Conservation (phyloP, 1,139 yeast genomes). For the Wickerhamiella infanticola region DNA sequence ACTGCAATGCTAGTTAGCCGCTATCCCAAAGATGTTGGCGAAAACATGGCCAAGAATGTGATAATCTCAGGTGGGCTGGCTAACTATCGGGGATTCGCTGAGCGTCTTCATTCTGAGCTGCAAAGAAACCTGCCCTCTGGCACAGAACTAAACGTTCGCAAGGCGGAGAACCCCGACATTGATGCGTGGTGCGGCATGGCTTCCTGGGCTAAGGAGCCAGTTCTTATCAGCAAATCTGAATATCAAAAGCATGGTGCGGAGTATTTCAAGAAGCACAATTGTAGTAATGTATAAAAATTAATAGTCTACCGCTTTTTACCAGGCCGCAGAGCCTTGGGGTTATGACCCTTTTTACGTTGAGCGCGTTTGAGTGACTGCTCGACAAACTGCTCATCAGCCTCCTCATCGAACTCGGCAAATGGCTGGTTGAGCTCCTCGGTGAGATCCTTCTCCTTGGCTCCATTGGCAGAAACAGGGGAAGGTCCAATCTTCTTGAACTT, state of each 20-base stretch:
- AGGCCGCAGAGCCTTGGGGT: constrained; percentile 33
- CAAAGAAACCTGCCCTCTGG: constrained; percentile 56
- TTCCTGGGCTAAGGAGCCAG: constrained; percentile 43
- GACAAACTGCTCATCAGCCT: constrained; percentile 60
- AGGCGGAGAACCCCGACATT: constrained; percentile 48
- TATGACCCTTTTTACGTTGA: constrained; percentile 66
- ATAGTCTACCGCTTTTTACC: constrained; percentile 15
- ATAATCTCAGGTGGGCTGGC: constrained; percentile 83
- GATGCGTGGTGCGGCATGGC: constrained; percentile 97
- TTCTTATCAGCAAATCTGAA: constrained; percentile 50
- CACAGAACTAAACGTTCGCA: constrained; percentile 42
- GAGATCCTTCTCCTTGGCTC: constrained; percentile 58
- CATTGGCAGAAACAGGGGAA: constrained; percentile 46
- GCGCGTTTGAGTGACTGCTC: constrained; percentile 58
- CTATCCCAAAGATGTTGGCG: constrained; percentile 28
- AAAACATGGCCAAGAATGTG: constrained; percentile 40
- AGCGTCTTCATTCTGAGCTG: constrained; percentile 52
- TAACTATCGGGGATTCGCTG: constrained; percentile 45
- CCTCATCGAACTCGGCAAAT: constrained; percentile 67
- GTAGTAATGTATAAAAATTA: constrained; percentile 31
- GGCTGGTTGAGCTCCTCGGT: constrained; percentile 76
- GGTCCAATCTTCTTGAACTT: constrained; percentile 85
- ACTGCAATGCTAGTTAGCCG: constrained; percentile 52
- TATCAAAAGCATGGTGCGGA: constrained; percentile 84
- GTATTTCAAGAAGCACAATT: constrained; percentile 71